These are phyloP conservation scores for Suillus lakei DNA, from an alignment of 768 basidiomycete species.

Conservation along the genomic window DNA sequence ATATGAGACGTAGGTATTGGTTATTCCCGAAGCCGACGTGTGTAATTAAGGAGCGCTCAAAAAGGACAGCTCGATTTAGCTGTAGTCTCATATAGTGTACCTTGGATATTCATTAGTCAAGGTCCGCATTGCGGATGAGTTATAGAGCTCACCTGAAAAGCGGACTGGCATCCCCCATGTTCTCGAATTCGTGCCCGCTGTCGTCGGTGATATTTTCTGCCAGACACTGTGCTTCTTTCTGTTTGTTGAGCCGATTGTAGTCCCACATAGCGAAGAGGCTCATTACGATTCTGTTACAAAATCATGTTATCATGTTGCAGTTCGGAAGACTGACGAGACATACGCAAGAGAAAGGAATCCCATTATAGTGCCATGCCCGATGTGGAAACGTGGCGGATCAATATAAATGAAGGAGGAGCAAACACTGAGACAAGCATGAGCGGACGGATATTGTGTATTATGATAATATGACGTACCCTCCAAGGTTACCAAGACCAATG, in stretches of 20 bases:
- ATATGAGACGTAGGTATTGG: neutral
- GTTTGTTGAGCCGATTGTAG: constrained; percentile 53
- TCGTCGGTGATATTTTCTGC: constrained; percentile 48
- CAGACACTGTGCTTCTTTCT: constrained; percentile 50
- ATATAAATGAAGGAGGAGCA: constrained; percentile 49
- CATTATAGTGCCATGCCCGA: constrained; percentile 42
- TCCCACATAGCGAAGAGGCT: constrained; percentile 52
- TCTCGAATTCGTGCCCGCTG: constrained; percentile 44
- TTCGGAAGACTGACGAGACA: constrained; percentile 18
- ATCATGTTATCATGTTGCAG: constrained; percentile 30
- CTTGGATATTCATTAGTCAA: neutral
- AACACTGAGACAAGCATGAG: constrained; percentile 28
- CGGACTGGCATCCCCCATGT: constrained; percentile 59
- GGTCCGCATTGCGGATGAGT: neutral
- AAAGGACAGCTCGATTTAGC: neutral
- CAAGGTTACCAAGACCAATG: constrained; percentile 58
- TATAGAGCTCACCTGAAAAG: constrained; percentile 47
- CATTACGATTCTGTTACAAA: constrained; percentile 42
- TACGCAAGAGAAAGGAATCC: constrained; percentile 38
- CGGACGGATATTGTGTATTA: constrained; percentile 27
- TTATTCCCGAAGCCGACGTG: too few species aligned
- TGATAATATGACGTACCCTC: constrained; percentile 44
- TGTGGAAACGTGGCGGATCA: constrained; percentile 41
- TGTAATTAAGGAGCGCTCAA: neutral
- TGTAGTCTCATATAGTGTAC: neutral